These are phyloP conservation scores for Colletotrichum orchidophilum DNA, from an alignment of 2,329 filamentous ascomycete species.

Conservation along the genomic window DNA sequence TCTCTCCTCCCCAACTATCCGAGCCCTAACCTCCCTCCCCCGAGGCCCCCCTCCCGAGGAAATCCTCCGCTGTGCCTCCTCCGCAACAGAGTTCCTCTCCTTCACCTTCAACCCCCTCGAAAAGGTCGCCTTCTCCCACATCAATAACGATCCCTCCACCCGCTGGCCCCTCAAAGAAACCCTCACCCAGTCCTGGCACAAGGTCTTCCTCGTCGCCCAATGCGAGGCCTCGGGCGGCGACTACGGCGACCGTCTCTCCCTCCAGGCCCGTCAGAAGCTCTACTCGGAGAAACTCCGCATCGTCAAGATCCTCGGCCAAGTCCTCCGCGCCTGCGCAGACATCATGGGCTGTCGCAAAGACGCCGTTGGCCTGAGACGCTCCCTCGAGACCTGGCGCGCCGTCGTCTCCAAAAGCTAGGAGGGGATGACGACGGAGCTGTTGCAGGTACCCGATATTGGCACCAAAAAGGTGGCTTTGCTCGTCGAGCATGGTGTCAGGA, in stretches of 20 bases:
- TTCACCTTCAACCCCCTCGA: conserved; percentile 49
- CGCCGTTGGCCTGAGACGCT: conserved; percentile 71
- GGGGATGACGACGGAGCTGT: conserved; percentile 72
- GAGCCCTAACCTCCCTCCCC: conserved; percentile 28
- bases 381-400: conserved; percentile 81
- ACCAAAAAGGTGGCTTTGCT: conserved; percentile 79
- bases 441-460: conserved; percentile 84
- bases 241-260: conserved; percentile 53
- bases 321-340: conserved; percentile 50
- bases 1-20: conserved; percentile 28
- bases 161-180: conserved; percentile 47
- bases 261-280: conserved; percentile 44
- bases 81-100: conserved; percentile 48
- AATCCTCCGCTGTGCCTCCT: conserved; percentile 50
- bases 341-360: conserved; percentile 59
- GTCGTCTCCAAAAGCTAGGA: conserved; percentile 84
- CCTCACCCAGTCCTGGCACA: conserved; percentile 73
- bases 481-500: conserved; percentile 73
- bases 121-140: conserved; percentile 45
- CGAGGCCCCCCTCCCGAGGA: conserved; percentile 34
- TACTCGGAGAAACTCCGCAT: conserved; percentile 44
- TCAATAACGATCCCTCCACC: conserved; percentile 50
- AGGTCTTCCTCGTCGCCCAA: conserved; percentile 80
- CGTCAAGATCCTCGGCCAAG: conserved; percentile 43
- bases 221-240: conserved; percentile 69